Evolutionary conservation across 73 alveolate species (phyloP).

Genomic region (Paramecium sonneborni): DNA sequence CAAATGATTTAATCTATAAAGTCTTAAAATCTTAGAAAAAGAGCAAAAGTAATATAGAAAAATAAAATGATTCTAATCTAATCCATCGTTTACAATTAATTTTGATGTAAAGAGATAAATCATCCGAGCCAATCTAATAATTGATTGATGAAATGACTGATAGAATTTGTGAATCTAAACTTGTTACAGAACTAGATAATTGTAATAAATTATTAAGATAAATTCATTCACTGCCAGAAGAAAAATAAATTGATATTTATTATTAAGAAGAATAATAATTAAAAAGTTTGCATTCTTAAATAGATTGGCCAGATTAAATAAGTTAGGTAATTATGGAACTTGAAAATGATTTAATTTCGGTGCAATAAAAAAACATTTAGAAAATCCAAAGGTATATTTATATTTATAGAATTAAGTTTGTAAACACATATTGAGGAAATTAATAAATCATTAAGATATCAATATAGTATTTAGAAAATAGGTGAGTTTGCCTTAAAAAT

Average conservation of each 20-base stretch:
- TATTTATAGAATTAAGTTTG: neutral
- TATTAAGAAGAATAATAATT: neutral
- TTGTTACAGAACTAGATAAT: neutral
- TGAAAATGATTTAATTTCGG: neutral
- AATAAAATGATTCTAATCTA: neutral
- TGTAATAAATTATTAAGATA: neutral
- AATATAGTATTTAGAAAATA: neutral
- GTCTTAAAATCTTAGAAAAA: neutral
- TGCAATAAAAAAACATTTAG: neutral
- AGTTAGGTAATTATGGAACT: neutral
- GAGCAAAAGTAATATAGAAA: neutral
- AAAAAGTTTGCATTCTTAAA: neutral
- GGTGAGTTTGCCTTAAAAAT: neutral
- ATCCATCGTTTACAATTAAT: neutral
- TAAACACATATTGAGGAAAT: neutral
- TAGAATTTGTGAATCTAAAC: neutral
- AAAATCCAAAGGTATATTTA: neutral
- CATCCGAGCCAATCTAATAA: neutral
- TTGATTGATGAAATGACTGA: neutral
- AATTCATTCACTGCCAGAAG: neutral
- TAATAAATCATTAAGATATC: neutral
- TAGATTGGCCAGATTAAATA: slow-evolving; percentile 16
- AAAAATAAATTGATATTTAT: neutral
- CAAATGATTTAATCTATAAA: neutral
- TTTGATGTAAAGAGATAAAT: neutral